Evolutionary conservation across 192 early-diverging fungal genomes (phyloP).

Genomic region (Dissophora globulifera): DNA sequence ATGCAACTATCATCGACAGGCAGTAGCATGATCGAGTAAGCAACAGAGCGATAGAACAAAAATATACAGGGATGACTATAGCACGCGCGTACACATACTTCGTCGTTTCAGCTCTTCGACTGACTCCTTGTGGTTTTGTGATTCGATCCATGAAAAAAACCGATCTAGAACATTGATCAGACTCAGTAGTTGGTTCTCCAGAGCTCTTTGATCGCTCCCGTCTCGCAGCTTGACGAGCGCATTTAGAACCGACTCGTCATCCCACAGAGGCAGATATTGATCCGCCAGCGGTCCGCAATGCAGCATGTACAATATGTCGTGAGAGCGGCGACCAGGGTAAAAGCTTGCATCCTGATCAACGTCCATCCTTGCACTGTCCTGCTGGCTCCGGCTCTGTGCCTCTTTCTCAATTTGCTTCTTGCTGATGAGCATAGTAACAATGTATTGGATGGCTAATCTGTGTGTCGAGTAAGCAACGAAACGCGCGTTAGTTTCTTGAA

Average conservation of each 20-base stretch:
- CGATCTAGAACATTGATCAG: constrained; percentile 41
- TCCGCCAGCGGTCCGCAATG: constrained; percentile 38
- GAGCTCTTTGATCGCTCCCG: constrained; percentile 2
- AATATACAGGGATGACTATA: no score
- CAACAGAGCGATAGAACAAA: no score
- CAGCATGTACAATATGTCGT: constrained; percentile 30
- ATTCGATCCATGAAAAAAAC: constrained; percentile 43
- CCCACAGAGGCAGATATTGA: constrained; percentile 11
- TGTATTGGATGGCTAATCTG: constrained; percentile 33
- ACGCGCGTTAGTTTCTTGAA: no score
- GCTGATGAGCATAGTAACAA: constrained; percentile 12
- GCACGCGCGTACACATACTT: constrained; percentile 16
- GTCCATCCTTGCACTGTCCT: neutral
- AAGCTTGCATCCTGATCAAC: neutral
- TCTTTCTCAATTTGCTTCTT: constrained; percentile 17
- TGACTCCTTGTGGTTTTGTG: constrained; percentile 2
- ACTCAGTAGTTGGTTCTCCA: constrained; percentile 33
- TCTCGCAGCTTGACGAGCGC: constrained; percentile 24
- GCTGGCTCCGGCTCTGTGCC: neutral
- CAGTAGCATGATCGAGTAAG: no score
- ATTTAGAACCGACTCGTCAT: constrained; percentile 34
- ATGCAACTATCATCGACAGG: constrained; percentile 6
- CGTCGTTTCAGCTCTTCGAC: constrained; percentile 27
- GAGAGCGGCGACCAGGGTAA: neutral
- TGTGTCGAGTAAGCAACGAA: no score